A percentile compares a stretch with the other conserved stretches of the same genome.
These are phyloP conservation scores for Populus hybrid DNA, from an alignment of 441 rosid species.

Conservation along the genomic window DNA sequence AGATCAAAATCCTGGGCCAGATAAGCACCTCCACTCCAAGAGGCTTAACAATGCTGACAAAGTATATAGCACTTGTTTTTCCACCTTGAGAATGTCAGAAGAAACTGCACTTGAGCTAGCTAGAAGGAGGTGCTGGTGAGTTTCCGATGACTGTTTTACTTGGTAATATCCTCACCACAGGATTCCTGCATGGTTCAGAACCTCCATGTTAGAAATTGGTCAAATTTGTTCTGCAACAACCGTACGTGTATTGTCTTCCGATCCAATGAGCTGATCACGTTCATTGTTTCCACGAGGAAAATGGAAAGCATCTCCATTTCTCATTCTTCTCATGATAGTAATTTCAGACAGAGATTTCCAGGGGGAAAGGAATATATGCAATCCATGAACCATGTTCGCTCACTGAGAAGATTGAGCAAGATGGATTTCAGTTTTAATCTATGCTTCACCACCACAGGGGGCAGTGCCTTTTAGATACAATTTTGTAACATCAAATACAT, in stretches of 20 bases:
- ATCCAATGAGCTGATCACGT: background rate
- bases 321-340: background rate
- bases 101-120: constrained; percentile 59
- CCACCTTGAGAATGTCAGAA: constrained; percentile 56
- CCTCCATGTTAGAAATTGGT: background rate
- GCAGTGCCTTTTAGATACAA: no score
- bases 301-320: background rate
- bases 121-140: constrained; percentile 58
- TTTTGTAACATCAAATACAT: constrained; percentile 14
- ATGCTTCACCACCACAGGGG: no score
- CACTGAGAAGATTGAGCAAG: constrained; percentile 30
- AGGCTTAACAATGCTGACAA: constrained; percentile 34
- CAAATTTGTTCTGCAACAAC: background rate
- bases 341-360: background rate
- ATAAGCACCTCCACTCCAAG: constrained; percentile 52
- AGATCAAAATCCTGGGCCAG: constrained; percentile 53
- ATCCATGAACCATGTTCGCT: background rate
- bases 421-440: constrained; percentile 34
- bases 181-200: constrained; percentile 30
- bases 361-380: background rate
- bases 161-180: constrained; percentile 35
- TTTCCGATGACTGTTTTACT: constrained; percentile 40
- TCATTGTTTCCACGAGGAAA: background rate
- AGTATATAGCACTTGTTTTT: constrained; percentile 38
- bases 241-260: background rate